These are phyloP conservation scores for Mucor velutinosus DNA, from an alignment of 371 early-diverging fungal species.

Conservation along the genomic window DNA sequence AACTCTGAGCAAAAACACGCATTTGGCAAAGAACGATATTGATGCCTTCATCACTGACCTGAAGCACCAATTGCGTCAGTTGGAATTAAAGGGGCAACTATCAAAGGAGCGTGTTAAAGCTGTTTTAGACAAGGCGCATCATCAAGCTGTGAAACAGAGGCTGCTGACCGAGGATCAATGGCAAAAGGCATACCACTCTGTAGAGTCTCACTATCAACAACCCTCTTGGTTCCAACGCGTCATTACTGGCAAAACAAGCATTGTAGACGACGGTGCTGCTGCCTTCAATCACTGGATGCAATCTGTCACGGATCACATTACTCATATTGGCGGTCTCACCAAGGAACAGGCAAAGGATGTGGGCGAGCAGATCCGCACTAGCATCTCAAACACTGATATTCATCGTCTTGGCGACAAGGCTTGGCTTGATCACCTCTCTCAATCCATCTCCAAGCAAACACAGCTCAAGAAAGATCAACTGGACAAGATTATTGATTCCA, in stretches of 20 bases:
- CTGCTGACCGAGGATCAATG: conserved; percentile 29
- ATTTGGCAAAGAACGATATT: conserved; percentile 9
- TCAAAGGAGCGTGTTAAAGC: conserved; percentile 19
- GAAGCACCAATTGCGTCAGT: conserved; percentile 21
- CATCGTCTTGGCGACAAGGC: conserved; percentile 17
- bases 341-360: conserved; percentile 16
- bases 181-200: conserved; percentile 15
- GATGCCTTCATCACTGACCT: conserved; percentile 8
- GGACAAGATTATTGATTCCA: conserved; percentile 17
- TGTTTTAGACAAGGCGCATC: conserved; percentile 21
- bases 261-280: conserved; percentile 24
- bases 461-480: conserved; percentile 23
- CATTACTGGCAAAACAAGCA: conserved; percentile 15
- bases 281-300: conserved; percentile 16
- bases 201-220: conserved; percentile 8
- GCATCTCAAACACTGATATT: conserved; percentile 17
- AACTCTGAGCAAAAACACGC: conserved; percentile 5
- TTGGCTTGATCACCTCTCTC: conserved; percentile 19
- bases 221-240: conserved; percentile 32
- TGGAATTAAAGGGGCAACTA: conserved; percentile 28
- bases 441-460: conserved; percentile 9
- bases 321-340: conserved; percentile 8
- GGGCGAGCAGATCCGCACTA: conserved; percentile 9
- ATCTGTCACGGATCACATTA: conserved; percentile 2
- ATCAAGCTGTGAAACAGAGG: conserved; percentile 13